These are phyloP conservation scores for Reticulascus tulasneorum DNA, from an alignment of 2,329 filamentous ascomycete species.

Conservation along the genomic window DNA sequence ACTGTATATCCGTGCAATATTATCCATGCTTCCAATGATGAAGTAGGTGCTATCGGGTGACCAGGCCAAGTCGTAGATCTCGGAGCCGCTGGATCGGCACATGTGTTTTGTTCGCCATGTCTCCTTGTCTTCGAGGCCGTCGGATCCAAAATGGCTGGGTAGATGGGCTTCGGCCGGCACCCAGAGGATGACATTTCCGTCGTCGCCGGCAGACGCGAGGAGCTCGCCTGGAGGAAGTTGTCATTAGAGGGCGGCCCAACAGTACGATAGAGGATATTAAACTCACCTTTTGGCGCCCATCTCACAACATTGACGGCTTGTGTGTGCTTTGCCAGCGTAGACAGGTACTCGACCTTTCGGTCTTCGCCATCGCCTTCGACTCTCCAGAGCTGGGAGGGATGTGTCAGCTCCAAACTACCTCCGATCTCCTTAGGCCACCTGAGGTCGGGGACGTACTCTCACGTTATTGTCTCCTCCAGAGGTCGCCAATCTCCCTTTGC, in stretches of 20 bases:
- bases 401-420: too few relatives aligned
- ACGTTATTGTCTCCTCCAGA: slow-evolving; percentile 97
- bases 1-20: slow-evolving; percentile 95
- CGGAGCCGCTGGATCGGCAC: slow-evolving; percentile 90
- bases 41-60: slow-evolving; percentile 95
- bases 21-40: slow-evolving; percentile 99
- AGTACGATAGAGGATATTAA: not conserved
- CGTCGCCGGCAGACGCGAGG: slow-evolving; percentile 91
- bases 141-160: slow-evolving; percentile 73
- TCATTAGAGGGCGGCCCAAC: not conserved
- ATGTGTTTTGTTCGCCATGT: slow-evolving; percentile 96
- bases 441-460: slow-evolving; percentile 54
- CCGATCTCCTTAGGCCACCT: slow-evolving; percentile 1
- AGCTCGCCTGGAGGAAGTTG: slow-evolving; percentile 66
- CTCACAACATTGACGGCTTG: slow-evolving; percentile 97
- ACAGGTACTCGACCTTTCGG: slow-evolving; percentile 84
- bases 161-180: slow-evolving; percentile 76
- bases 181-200: slow-evolving; percentile 96
- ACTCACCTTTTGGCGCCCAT: slow-evolving; percentile 83
- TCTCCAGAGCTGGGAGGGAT: slow-evolving; percentile 70
- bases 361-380: slow-evolving; percentile 82
- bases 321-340: slow-evolving; percentile 87
- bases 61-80: slow-evolving; percentile 98
- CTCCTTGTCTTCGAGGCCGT: slow-evolving; percentile 88
- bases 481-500: slow-evolving; percentile 87